Base-by-base conservation (phyloP, 2,329 filamentous ascomycete species). In the Penicillium carneum region DNA sequence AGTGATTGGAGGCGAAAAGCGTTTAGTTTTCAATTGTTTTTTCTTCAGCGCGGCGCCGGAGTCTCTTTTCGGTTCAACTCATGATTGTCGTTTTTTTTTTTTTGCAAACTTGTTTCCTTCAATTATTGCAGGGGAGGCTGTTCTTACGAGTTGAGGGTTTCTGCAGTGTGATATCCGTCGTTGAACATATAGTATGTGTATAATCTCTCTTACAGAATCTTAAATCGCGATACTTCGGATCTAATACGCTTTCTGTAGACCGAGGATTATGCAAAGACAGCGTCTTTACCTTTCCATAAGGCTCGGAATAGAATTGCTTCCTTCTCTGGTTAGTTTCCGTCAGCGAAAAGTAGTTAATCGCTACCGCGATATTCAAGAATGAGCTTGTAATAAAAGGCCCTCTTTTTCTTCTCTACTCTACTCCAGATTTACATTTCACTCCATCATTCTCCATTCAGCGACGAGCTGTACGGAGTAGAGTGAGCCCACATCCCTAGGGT, bases 401-500 rank as follows among this genome's bases (percentile, higher is more conserved):
- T 12, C 4, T 1, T 18, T 39, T 14, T 4, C 11, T 12, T 18
- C 20, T 23, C 20, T 23, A 3, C 20, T 39, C 6, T 14, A 5
- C 48, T 14, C 20, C 16, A 4, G 12, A 46, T 46, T 14, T 18
- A 12, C 14, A 20, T 41, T 50, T 14, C 31, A 7, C 26, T 33
- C 43, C 34, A 23, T 38, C 29, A 61, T 53, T 48, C 56, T 33
- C 57, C 55, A 51, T 47, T 34, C 26, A 36, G 39, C 29, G 55
- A 41, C 31, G 42, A 61, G 47, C 29, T n/a, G 8, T 31, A 31
- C 23, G 20, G 20, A 23, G 20, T 23, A 23, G 20, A 23, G 20
- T 23, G 34, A 43, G 61, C 26, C 65, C 65, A 67, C 63, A 63
- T 64, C 45, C 61, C 66, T 12, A 3, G 46, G 51, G 49, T 0